A percentile compares a stretch with the other conserved stretches of the same genome.
phyloP scores from a whole-genome alignment of 2,329 filamentous ascomycete genomes.

The Thielaviopsis euricoi region DNA sequence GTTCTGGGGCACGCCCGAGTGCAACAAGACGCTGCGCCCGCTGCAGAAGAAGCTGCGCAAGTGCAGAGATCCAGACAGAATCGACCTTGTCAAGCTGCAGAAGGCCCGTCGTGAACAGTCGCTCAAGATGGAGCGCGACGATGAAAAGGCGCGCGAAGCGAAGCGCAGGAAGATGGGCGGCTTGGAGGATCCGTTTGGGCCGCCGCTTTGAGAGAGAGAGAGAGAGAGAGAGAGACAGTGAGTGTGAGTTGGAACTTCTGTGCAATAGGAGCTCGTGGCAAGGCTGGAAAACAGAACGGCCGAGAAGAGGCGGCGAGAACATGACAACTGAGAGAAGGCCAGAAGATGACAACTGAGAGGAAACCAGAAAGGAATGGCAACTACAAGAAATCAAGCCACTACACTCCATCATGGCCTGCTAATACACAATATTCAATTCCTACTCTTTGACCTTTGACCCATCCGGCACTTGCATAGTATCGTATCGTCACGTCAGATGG shows the following conservation, averaged over 20 bases:
- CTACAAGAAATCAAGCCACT: too few species aligned
- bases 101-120: slow-evolving; percentile 42
- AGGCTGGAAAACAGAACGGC: not conserved
- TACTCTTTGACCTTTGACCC: too few species aligned
- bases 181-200: slow-evolving; percentile 32
- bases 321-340: too few species aligned
- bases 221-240: too few species aligned
- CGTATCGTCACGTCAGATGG: too few species aligned
- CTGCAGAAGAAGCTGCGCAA: slow-evolving; percentile 53
- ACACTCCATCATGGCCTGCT: too few species aligned
- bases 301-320: not conserved
- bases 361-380: too few species aligned
- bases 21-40: slow-evolving; percentile 33
- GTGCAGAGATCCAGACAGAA: slow-evolving; percentile 59
- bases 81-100: slow-evolving; percentile 54
- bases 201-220: slow-evolving; percentile 22
- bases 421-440: too few species aligned
- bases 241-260: too few species aligned
- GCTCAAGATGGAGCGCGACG: slow-evolving; percentile 23
- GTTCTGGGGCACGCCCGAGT: slow-evolving; percentile 36
- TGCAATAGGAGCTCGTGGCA: not conserved
- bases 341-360: too few species aligned
- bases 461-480: too few species aligned
- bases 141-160: slow-evolving; percentile 25
- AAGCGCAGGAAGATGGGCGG: slow-evolving; percentile 30